phyloP scores from a whole-genome alignment of 345 rosid genomes.

The Raphanus sativus region DNA sequence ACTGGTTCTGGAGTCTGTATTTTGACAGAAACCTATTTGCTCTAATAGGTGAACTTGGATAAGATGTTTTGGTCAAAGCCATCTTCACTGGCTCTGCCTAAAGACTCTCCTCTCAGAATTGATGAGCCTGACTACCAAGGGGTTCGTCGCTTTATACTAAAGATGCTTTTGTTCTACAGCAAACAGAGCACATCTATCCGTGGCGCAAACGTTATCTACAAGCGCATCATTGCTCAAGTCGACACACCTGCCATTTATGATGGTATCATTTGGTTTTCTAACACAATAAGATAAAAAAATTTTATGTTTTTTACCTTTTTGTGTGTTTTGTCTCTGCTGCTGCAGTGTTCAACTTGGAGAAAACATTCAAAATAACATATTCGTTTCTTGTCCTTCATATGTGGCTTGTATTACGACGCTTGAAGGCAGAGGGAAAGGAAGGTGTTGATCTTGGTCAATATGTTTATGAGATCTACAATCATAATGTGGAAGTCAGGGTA shows the following conservation, averaged over 20 bases:
- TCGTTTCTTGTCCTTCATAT: slow-evolving; percentile 90
- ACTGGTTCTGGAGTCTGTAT: background rate
- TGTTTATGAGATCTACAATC: slow-evolving; percentile 87
- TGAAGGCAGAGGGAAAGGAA: slow-evolving; percentile 87
- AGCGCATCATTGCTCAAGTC: slow-evolving; percentile 65
- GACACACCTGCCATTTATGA: slow-evolving; percentile 78
- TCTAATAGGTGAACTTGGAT: slow-evolving; percentile 63
- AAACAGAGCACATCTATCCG: slow-evolving; percentile 85
- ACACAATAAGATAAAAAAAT: background rate
- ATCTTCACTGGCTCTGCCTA: slow-evolving; percentile 73
- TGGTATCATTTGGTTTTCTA: slow-evolving; percentile 44
- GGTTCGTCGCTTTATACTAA: slow-evolving; percentile 52
- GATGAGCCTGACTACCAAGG: slow-evolving; percentile 81
- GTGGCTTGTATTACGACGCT: slow-evolving; percentile 85
- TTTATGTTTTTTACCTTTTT: background rate
- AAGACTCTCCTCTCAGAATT: slow-evolving; percentile 65
- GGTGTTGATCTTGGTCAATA: slow-evolving; percentile 94
- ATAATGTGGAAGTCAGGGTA: slow-evolving; percentile 87
- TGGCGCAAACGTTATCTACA: slow-evolving; percentile 79
- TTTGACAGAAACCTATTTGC: background rate
- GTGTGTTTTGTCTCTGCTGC: slow-evolving; percentile 28
- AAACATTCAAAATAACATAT: slow-evolving; percentile 75
- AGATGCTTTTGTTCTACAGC: slow-evolving; percentile 77
- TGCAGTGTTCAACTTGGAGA: slow-evolving; percentile 95
- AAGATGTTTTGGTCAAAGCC: slow-evolving; percentile 88